Evolutionary conservation across 352 stramenopile genomes (phyloP).

Genomic region (Sclerospora graminicola): DNA sequence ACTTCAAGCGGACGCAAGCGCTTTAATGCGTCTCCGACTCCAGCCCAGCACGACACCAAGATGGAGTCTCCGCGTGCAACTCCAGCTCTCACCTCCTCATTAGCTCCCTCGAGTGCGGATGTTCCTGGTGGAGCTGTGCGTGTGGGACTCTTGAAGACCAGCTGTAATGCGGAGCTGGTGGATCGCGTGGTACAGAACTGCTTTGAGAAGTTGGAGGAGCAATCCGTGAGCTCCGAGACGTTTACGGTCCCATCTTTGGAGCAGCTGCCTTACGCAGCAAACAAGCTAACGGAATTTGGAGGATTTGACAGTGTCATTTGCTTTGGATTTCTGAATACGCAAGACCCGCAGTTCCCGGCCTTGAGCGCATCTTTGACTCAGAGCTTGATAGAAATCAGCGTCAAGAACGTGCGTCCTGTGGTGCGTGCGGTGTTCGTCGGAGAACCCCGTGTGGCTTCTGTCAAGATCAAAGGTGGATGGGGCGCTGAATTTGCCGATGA

Average conservation of each 20-base stretch:
- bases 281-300: constrained; percentile 63
- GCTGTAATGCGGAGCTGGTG: constrained; percentile 57
- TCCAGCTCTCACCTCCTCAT: constrained; percentile 10
- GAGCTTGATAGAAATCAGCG: constrained; percentile 77
- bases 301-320: constrained; percentile 74
- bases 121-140: constrained; percentile 17
- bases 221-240: constrained; percentile 34
- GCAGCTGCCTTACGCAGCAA: constrained; percentile 75
- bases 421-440: constrained; percentile 69
- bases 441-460: constrained; percentile 59
- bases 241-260: constrained; percentile 71
- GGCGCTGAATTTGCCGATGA: constrained; percentile 53
- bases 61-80: constrained; percentile 32
- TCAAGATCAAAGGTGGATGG: constrained; percentile 70
- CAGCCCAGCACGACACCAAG: constrained; percentile 17
- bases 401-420: constrained; percentile 69
- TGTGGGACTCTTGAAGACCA: constrained; percentile 70
- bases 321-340: constrained; percentile 68
- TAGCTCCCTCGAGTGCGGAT: constrained; percentile 7
- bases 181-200: constrained; percentile 64
- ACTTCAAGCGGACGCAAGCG: constrained; percentile 17
- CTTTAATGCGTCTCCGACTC: constrained; percentile 14
- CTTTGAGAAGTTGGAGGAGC: constrained; percentile 26
- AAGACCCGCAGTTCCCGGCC: constrained; percentile 47
- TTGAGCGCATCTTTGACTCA: constrained; percentile 53